Evolutionary conservation across 169 alveolate species (phyloP), one percentile per base, ranked within the genome.

Genomic region (Ichthyophthirius multifiliis): DNA sequence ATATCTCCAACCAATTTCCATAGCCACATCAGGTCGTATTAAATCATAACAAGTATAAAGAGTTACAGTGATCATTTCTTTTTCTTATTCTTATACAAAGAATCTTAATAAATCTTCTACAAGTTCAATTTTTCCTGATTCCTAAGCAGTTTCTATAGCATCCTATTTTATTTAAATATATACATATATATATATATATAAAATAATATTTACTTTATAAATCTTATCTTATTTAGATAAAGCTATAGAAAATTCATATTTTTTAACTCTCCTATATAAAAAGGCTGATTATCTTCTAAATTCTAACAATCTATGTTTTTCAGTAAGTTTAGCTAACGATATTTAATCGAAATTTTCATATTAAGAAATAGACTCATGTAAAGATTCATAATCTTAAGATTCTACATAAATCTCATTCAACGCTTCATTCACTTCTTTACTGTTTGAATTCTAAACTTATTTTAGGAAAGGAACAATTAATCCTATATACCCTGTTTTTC

Each of bases 1-100:
- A 89, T 96, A 94, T 79, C 98, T 91, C 99, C 99, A 99, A 4
- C 99, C 99, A 67, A 97, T 89, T 95, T 99, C 99, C 95, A 98
- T 91, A 15, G 98, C 99, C 27, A 97, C 96, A 80, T 99, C 99
- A 10, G 99, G 99, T 85, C 97, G 97, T 39, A 99, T 87, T 32
- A 97, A 94, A 76, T 97, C 98, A 89, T 98, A 98, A 91, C 99
- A 98, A 67, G 98, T 97, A 90, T 96, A 97, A 73, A 98, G 94
- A 83, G 99, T 97, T 1, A 99, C 99, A 18, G 99, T 97, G 74
- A 99, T 98, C 48, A 96, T 94, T 90, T 97, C 99, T 74, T 93
- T 95, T 75, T 96, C 97, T 65, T 94, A 92, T 45, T 87, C 94
- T 82, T 91, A 90, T 74, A 97, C 96, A 83, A 98, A 96, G 89